Evolutionary conservation across 495 filamentous ascomycete genomes (phyloP).

Genomic region (Neurospora sp.): DNA sequence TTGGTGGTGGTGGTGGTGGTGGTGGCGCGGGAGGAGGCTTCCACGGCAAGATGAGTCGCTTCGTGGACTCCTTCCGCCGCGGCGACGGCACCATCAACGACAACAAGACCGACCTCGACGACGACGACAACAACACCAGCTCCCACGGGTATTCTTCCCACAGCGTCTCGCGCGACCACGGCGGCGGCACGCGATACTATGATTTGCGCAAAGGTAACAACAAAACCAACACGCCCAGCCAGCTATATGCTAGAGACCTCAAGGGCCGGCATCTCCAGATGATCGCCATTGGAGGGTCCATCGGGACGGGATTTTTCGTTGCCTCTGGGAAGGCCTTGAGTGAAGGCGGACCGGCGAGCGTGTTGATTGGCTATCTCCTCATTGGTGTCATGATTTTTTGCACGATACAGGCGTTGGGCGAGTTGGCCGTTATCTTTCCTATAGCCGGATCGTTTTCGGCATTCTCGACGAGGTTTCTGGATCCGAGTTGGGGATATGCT

Average conservation of each 20-base stretch:
- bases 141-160: neutral
- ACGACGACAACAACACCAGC: neutral
- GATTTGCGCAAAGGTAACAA: conserved; percentile 14
- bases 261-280: conserved; percentile 88
- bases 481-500: conserved; percentile 94
- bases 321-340: conserved; percentile 70
- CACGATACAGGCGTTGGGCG: conserved; percentile 84
- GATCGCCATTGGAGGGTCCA: conserved; percentile 95
- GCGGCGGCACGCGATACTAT: conserved; percentile 15
- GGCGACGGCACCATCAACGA: conserved; percentile 5
- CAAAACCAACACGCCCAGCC: conserved; percentile 13
- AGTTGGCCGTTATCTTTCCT: conserved; percentile 86
- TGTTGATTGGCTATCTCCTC: conserved; percentile 71
- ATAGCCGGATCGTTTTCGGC: conserved; percentile 88
- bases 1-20: neutral
- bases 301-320: conserved; percentile 90
- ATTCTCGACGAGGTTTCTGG: conserved; percentile 84
- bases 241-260: conserved; percentile 55
- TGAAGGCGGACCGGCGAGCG: conserved; percentile 72
- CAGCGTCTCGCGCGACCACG: conserved; percentile 3
- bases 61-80: conserved; percentile 24
- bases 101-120: neutral
- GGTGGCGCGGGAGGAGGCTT: conserved; percentile 5
- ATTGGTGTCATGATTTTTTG: conserved; percentile 87
- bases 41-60: conserved; percentile 6